Evolutionary conservation across 1,284 basidiomycete species (phyloP).

Genomic region (Peniophora sp.): DNA sequence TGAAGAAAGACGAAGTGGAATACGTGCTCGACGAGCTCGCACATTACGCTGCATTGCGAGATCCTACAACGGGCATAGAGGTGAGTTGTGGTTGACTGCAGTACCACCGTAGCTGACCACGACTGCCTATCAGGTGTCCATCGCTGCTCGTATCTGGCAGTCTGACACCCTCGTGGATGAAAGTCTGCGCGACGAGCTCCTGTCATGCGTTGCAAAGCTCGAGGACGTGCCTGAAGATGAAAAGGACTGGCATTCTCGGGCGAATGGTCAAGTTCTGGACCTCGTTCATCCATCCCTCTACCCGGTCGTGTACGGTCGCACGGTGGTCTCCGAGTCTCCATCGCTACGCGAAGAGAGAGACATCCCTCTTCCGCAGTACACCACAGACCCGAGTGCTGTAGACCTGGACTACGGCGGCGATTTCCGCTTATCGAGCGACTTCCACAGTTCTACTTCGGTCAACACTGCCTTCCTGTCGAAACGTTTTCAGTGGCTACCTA

Average conservation of each 20-base stretch:
- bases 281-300: slow-evolving; percentile 10
- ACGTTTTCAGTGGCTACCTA: background rate
- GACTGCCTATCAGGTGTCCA: background rate
- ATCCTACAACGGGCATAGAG: background rate
- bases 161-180: background rate
- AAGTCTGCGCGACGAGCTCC: background rate
- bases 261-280: slow-evolving; percentile 14
- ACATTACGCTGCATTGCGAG: background rate
- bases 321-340: background rate
- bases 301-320: slow-evolving; percentile 7
- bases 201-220: background rate
- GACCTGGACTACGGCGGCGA: no score
- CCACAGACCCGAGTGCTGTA: no score
- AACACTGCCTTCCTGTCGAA: background rate
- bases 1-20: background rate
- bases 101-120: background rate
- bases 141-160: background rate
- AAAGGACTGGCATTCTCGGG: slow-evolving; percentile 16
- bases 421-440: no score
- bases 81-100: background rate
- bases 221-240: slow-evolving; percentile 8
- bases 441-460: background rate
- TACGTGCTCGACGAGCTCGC: background rate
- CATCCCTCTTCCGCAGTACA: no score
- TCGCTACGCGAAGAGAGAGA: no score